These are phyloP conservation scores for Plantago lanceolata DNA, from an alignment of 305 asterid species.

Conservation along the genomic window DNA sequence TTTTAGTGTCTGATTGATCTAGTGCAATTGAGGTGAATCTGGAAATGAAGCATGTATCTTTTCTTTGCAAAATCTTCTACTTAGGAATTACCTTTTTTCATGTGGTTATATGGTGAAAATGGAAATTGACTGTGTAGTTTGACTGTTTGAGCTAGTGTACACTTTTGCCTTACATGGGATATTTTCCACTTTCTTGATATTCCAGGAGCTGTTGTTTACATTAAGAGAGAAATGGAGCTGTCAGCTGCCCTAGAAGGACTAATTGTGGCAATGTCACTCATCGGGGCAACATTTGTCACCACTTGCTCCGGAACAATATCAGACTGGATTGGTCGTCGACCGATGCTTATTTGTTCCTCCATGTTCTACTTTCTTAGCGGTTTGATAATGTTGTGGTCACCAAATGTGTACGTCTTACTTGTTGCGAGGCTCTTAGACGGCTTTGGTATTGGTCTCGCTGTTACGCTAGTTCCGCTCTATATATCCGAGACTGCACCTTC, in stretches of 20 bases:
- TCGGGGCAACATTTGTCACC: conserved; percentile 77
- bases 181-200: conserved; percentile 1
- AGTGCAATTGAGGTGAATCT: neutral
- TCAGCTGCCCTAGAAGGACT: conserved; percentile 74
- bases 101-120: neutral
- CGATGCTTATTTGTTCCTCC: conserved; percentile 78
- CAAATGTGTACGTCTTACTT: conserved; percentile 73
- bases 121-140: neutral
- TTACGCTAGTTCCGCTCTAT: conserved; percentile 72
- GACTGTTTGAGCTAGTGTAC: neutral
- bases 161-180: neutral
- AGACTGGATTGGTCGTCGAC: conserved; percentile 73
- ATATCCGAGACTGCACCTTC: conserved; percentile 94
- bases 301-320: conserved; percentile 80
- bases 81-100: neutral
- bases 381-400: conserved; percentile 88
- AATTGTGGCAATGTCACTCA: conserved; percentile 83
- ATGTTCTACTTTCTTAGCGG: conserved; percentile 74
- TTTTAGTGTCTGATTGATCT: neutral
- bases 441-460: conserved; percentile 90
- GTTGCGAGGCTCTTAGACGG: conserved; percentile 83
- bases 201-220: conserved; percentile 79
- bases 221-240: conserved; percentile 63
- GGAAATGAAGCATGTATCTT: neutral
- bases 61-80: neutral